A percentile compares a stretch with the other conserved stretches of the same genome.
These are phyloP conservation scores for Elongisporangium prolatum DNA, from an alignment of 352 stramenopile genomes.

Conservation along the genomic window DNA sequence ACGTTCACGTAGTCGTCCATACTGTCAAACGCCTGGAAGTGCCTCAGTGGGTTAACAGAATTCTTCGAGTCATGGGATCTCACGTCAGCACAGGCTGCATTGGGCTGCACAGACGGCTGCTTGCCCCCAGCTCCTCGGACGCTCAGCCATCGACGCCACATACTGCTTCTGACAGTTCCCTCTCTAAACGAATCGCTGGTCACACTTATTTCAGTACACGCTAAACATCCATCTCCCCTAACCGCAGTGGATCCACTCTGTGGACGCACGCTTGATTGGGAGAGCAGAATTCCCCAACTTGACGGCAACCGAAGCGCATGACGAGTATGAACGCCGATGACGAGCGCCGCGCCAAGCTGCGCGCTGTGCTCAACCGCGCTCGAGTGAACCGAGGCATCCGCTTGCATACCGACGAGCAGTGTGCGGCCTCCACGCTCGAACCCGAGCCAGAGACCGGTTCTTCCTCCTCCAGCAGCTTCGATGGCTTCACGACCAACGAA, in stretches of 20 bases:
- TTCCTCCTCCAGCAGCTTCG: slow-evolving; percentile 1
- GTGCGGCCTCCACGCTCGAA: slow-evolving; percentile 7
- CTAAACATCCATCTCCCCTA: neutral
- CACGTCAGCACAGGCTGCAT: neutral
- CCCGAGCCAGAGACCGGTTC: slow-evolving; percentile 6
- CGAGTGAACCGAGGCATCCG: slow-evolving; percentile 17
- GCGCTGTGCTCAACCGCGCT: slow-evolving; percentile 37
- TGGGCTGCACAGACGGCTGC: neutral
- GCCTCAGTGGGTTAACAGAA: slow-evolving; percentile 27
- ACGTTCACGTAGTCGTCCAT: slow-evolving; percentile 74
- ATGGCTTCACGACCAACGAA: slow-evolving; percentile 2
- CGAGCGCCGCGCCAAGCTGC: slow-evolving; percentile 21
- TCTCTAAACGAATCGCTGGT: neutral
- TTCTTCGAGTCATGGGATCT: neutral
- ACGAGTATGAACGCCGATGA: neutral
- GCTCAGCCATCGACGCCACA: neutral
- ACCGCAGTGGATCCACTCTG: neutral
- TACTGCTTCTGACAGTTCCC: neutral
- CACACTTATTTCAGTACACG: neutral
- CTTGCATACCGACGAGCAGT: neutral
- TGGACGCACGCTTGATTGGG: neutral
- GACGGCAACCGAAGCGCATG: neutral
- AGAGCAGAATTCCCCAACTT: neutral
- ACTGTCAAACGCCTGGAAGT: slow-evolving; percentile 56
- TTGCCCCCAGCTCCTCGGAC: neutral